Percentiles rank a stretch among this genome's conserved stretches.
phyloP scores from a whole-genome alignment of 2,329 filamentous ascomycete genomes.

The Aspergillus calidoustus region DNA sequence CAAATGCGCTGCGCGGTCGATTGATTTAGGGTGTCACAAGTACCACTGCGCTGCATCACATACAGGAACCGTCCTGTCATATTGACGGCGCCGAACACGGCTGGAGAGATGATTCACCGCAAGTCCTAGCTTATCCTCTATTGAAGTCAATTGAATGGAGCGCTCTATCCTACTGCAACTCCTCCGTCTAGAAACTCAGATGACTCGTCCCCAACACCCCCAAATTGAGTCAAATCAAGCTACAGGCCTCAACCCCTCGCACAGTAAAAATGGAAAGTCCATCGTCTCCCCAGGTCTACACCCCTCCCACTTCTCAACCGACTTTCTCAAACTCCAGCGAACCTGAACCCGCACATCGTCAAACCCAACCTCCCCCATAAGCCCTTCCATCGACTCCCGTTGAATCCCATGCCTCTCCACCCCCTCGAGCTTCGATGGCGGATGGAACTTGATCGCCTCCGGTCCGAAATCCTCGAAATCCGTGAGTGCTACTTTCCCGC shows the following conservation, averaged over 20 bases:
- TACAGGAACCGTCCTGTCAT: neutral
- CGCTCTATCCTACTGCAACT: neutral
- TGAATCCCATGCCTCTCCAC: slow-evolving; percentile 61
- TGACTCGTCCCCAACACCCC: neutral
- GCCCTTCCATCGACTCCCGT: slow-evolving; percentile 43
- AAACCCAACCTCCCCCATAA: slow-evolving; percentile 56
- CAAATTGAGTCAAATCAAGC: neutral
- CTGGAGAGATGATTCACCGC: neutral
- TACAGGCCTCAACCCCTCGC: slow-evolving; percentile 34
- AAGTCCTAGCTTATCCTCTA: neutral
- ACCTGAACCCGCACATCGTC: slow-evolving; percentile 52
- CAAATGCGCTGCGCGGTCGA: neutral
- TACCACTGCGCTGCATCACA: neutral
- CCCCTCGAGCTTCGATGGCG: slow-evolving; percentile 56
- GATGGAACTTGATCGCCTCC: slow-evolving; percentile 58
- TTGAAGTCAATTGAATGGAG: neutral
- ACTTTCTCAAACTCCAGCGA: slow-evolving; percentile 57
- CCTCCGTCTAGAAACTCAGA: neutral
- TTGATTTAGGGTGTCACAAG: neutral
- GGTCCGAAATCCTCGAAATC: slow-evolving; percentile 63
- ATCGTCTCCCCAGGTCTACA: slow-evolving; percentile 38
- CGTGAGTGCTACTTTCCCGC: slow-evolving; percentile 58
- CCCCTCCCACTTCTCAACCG: slow-evolving; percentile 54
- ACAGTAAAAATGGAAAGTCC: slow-evolving; percentile 50
- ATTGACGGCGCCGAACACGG: neutral